Evolutionary conservation across 148 eudicot genomes (phyloP), one percentile per base, ranked within the genome.

Genomic region (Dysphania ambrosioides): DNA sequence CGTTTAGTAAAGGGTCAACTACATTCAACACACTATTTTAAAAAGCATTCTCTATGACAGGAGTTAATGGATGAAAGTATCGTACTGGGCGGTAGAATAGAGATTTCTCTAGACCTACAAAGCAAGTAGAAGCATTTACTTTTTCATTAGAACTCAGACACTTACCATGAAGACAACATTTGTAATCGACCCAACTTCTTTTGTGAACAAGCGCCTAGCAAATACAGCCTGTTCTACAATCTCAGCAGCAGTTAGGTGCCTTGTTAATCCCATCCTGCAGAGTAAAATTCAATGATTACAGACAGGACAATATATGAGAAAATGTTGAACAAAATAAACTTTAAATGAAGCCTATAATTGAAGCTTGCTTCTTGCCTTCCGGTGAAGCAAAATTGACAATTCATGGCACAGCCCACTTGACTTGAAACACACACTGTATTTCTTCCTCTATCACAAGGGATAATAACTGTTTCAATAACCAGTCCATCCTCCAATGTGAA

Each of bases 321-420:
- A 68, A 15, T 26, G 5, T 15, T 11, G 51, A 8, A 21, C 27
- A n/a, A 68, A 47, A 15, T 10, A 19, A 72, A 36, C 16, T 40
- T 19, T 19, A 15, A 34, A 36, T 5, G 55, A 78, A 72, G 75
- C 91, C n/a, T n/a, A n/a, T n/a, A n/a, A n/a, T n/a, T n/a, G n/a
- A n/a, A n/a, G n/a, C n/a, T n/a, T n/a, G n/a, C n/a, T n/a, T n/a
- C n/a, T 82, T 90, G 76, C 97, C 97, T 95, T 72, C 97, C 97
- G 23, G 98, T 95, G 91, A 83, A 95, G 88, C 98, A 95, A 83
- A 95, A 95, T 81, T 95, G 97, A 80, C 98, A 95, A 82, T 95
- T 95, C 98, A 95, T 90, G 44, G 91, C 98, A 80, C 98, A 95
- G 15, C 97, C 97, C 76, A 95, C 97, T 89, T 95, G 98, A 84